Base-by-base conservation (phyloP, 2,329 filamentous ascomycete species). In the Ascochyta koolunga region DNA sequence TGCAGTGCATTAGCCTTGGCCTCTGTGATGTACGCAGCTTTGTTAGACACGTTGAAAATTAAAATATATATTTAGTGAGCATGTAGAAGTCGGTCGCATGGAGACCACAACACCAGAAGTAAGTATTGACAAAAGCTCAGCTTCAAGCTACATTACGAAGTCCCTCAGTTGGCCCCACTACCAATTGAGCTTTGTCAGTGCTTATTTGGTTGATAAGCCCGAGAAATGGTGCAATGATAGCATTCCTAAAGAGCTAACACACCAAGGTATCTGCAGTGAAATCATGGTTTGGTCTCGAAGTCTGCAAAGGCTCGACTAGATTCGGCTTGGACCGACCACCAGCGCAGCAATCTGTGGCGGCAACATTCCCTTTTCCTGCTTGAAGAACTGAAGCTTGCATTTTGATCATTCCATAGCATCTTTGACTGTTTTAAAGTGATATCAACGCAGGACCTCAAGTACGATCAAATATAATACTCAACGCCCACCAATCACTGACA, bases 1-100 rank as follows among this genome's bases (percentile, higher is more conserved):
- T 69, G 54, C 32, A 72, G 54, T 2, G 68, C 65, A 24, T 66
- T 65, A 40, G 54, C 66, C 57, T 69, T 69, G 5, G 64, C 53
- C 50, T 62, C 67, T 16, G 59, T 64, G 54, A 73, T 65, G 60
- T 65, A 73, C 5, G 68, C 69, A 51, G 69, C 70, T 66, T 70
- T 58, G 60, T 72, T 73, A 9, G 62, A 66, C 68, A 70, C 70
- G 24, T 19, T 45, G 35, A 4, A 5, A 19, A 29, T 2, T 15
- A 15, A 11, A 16, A 41, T 56, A 25, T n/a, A 15, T 42, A 22
- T 15, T 5, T 25, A 16, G n/a, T 48, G 35, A 24, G 13, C 43
- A 18, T 16, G 13, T 38, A 22, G 13, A 21, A 29, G 8, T 36
- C 5, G 5, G 11, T 16, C 5, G 9, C 6, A 9, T 8, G n/a